Base-by-base conservation (phyloP, 2,329 filamentous ascomycete genomes). In the Cytospora leucostoma region DNA sequence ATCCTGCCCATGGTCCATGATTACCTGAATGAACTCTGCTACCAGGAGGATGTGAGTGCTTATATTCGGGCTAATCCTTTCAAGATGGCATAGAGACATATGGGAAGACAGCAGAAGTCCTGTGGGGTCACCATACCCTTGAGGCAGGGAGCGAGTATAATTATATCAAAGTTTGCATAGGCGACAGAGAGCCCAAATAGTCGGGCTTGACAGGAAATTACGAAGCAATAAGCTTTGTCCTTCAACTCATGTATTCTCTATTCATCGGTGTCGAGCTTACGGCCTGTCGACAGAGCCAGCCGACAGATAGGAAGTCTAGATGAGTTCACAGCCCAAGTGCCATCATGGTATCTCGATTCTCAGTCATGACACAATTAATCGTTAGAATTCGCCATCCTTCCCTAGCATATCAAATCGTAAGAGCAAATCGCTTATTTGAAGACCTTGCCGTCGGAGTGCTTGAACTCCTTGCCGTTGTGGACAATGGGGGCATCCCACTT, bases 361-460 rank as follows among this genome's bases (percentile, higher is more conserved):
- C 38, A 58, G 49, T 65, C 57, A 63, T 56, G 49, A 56, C 35
- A 62, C 55, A 52, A 63, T 63, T 63, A 65, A 65, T 58, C 53
- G 59, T 59, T 33, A 56, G 52, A 59, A 38, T 57, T 33, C 61
- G 49, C 56, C 62, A n/a, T 52, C 66, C 56, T 62, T 64, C 60
- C 59, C 52, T 47, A 56, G 52, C 55, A 67, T 27, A 27, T 67
- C 64, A 66, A 58, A 34, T 64, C 57, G 40, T 64, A 57, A 63
- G 17, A 65, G 62, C 61, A 65, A 70, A 65, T 68, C 66, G 70
- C 74, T 86, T 97, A 98, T 87, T 98, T 98, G 91, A 97, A 98
- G 78, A 98, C 93, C 88, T 98, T 97, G 78, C 95, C 95, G 74
- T 92, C 89, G 75, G 90, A 90, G 83, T 90, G 92, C 78, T 87